Evolutionary conservation across 2,329 filamentous ascomycete genomes (phyloP), one percentile per base, ranked within the genome.

Genomic region (Setomelanomma holmii): DNA sequence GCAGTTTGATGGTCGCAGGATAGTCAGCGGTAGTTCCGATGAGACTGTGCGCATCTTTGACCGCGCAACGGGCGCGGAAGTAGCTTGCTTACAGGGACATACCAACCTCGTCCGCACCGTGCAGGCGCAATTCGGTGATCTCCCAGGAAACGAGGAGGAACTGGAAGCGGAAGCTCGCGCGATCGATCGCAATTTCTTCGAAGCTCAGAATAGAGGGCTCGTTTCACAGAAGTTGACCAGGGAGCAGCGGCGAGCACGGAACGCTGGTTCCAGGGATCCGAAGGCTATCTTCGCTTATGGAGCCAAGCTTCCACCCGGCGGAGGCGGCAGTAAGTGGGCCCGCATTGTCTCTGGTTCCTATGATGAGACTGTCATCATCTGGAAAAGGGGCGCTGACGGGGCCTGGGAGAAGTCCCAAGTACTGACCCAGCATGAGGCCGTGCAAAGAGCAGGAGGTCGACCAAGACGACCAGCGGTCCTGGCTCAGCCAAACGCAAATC

Each of bases 271-370:
- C 56, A 84, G 84, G 33, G 83, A 86, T 39, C 90, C 91, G 0
- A 84, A 88, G 45, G 87, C 95, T 57, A 87, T 96, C 39, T 86
- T 86, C 49, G 89, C 90, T 0, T 86, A 90, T 43, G 93, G 93
- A 0, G 91, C 93, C 14, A 95, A 90, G 69, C 81, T 98, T 2
- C 93, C 93, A 1, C 93, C 93, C 0, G 93, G 93, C 11, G 93
- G 93, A 20, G 93, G 93, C 34, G 92, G 93, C 21, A 91, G 91
- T 66, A 87, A 84, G 61, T 97, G 93, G 79, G 91, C 89, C 8
- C 88, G 93, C n/a, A 99, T 99, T 53, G 91, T 99, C 3, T 97
- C 93, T 5, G 95, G 95, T 2, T 96, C 92, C 0, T 99, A 99
- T 64, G 95, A 99, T 63, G 91, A 96, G 76, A 93, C 87, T 10